Percentiles rank a stretch among this genome's conserved stretches.
Evolutionary conservation across 331 rosid species (phyloP).

Genomic region (Malus hybrid): DNA sequence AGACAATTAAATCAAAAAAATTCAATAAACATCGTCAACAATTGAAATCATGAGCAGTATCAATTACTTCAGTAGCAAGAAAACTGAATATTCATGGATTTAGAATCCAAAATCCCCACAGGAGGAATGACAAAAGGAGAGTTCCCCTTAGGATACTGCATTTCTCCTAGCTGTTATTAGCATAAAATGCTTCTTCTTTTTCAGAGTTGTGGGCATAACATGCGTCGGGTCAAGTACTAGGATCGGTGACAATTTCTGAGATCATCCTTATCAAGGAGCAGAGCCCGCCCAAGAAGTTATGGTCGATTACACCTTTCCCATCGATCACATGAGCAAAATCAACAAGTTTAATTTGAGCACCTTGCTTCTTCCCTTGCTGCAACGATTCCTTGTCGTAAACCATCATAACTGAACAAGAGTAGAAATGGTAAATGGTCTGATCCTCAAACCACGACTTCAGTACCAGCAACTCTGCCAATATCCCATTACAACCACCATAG

Average conservation of each 20-base stretch:
- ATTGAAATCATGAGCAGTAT: not conserved
- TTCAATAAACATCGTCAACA: not conserved
- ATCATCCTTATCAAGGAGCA: conserved; percentile 75
- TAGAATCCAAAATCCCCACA: not conserved
- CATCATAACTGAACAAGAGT: conserved; percentile 61
- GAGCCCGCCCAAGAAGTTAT: conserved; percentile 91
- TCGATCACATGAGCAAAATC: conserved; percentile 76
- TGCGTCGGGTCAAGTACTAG: not conserved
- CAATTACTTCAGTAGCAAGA: too few relatives aligned
- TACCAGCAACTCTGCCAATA: conserved; percentile 50
- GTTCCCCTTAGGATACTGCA: not conserved
- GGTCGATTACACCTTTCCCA: conserved; percentile 66
- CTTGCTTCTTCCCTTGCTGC: conserved; percentile 16
- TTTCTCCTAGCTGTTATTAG: not conserved
- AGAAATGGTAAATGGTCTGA: conserved; percentile 68
- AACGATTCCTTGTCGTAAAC: conserved; percentile 43
- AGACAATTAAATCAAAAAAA: not conserved
- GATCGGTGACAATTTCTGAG: conserved; percentile 31
- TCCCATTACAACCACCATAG: conserved; percentile 42
- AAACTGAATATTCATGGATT: not conserved
- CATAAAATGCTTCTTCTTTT: too few relatives aligned
- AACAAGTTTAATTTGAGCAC: conserved; percentile 50
- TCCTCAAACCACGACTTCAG: conserved; percentile 85
- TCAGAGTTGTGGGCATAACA: not conserved
- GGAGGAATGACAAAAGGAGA: not conserved